These are phyloP conservation scores for Hyphopichia buzzinii DNA, from an alignment of 1,139 yeast species.

Conservation along the genomic window DNA sequence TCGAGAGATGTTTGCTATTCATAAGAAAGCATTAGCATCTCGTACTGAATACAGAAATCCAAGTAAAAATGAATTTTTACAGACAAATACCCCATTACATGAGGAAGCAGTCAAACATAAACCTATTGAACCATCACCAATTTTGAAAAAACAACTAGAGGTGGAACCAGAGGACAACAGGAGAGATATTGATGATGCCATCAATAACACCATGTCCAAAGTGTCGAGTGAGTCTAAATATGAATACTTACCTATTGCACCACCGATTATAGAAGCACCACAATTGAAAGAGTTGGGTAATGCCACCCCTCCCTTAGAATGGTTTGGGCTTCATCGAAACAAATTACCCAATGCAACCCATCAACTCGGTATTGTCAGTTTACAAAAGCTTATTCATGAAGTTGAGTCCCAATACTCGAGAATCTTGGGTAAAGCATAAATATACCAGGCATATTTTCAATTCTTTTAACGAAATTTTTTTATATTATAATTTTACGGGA, in stretches of 20 bases:
- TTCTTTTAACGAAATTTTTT: not conserved
- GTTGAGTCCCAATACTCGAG: conserved; percentile 52
- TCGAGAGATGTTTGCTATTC: conserved; percentile 80
- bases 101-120: conserved; percentile 2
- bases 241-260: conserved; percentile 61
- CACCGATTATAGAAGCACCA: conserved; percentile 86
- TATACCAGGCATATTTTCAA: not conserved
- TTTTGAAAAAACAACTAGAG: conserved; percentile 18
- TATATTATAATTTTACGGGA: not conserved
- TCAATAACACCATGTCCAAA: conserved; percentile 60
- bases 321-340: conserved; percentile 92
- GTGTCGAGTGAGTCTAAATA: conserved; percentile 62
- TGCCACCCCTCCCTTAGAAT: conserved; percentile 96
- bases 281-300: conserved; percentile 87
- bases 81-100: not conserved
- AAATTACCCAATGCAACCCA: conserved; percentile 85
- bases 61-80: not conserved
- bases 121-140: conserved; percentile 8
- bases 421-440: conserved; percentile 39
- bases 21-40: conserved; percentile 43
- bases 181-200: conserved; percentile 40
- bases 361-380: conserved; percentile 66
- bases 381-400: conserved; percentile 72
- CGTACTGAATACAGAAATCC: conserved; percentile 28
- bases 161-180: conserved; percentile 23